Base-by-base conservation (phyloP, 352 stramenopile species). In the Phytophthora cryptogea region DNA sequence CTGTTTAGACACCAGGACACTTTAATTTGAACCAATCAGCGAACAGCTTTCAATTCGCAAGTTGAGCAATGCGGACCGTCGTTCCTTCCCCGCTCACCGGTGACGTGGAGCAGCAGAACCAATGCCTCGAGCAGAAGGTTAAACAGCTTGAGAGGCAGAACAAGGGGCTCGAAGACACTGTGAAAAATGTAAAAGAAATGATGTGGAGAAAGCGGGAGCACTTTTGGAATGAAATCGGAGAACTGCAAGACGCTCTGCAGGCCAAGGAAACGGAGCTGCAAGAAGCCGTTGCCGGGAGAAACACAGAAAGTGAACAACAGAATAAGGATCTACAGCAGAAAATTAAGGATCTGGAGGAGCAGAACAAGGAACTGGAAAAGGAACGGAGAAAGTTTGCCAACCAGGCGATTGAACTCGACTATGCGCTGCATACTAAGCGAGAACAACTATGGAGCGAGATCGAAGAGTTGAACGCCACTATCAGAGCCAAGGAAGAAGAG, bases 381-480 rank as follows among this genome's bases (percentile, higher is more conserved):
- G 45, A 63, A 4, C 56, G 42, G 45, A 56, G 40, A 3, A 35
- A 16, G 7, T 47, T 44, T 16, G 30, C 36, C 2, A 43, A 42
- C 10, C 20, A 42, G 37, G 20, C 32, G 13, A 3, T 33, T 2
- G 6, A 50, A 7, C 45, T 63, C 11, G 31, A 60, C 9, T 31
- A 31, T 10, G 17, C 30, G 5, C 8, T 54, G 14, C 9, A 11
- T 0, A 27, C 50, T 5, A 63, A 57, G 23, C 17, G 55, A 5
- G 45, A 63, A 6, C 37, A 58, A 8, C 30, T 63, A 0, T 63
- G 55, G 55, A 37, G 31, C 3, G 31, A 43, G 1, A 51, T 63
- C 11, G 17, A n/a, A 13, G 55, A 58, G 27, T 50, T 52, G 14
- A 14, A 55, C 16, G 46, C 51, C 31, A 32, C 35, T 7, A 11